These are phyloP conservation scores for Tagetes erecta DNA, from an alignment of 129 eudicot species.

Conservation along the genomic window DNA sequence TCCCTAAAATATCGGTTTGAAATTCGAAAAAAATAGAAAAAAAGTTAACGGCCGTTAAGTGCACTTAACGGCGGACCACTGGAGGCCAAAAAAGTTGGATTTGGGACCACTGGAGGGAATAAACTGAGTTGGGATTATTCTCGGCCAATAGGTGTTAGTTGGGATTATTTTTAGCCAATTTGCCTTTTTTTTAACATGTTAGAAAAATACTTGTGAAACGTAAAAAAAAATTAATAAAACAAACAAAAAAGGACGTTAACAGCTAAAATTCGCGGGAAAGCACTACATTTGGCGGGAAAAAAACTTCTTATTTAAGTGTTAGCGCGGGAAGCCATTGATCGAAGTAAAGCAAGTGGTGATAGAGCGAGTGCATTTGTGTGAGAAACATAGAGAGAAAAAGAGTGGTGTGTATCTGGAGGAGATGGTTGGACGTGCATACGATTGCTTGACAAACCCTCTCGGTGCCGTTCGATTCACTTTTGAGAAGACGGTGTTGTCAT, in stretches of 20 bases:
- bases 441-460: conserved; percentile 77
- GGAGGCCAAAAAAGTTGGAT: too few species aligned
- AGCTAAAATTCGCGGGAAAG: conserved; percentile 40
- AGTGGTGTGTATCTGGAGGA: conserved; percentile 2
- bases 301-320: conserved; percentile 17
- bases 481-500: conserved; percentile 60
- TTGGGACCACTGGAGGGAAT: too few species aligned
- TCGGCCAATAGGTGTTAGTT: too few species aligned
- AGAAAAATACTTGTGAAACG: too few species aligned
- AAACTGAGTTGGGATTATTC: too few species aligned
- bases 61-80: too few species aligned
- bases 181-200: too few species aligned
- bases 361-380: not conserved
- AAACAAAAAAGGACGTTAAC: not conserved
- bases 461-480: conserved; percentile 88
- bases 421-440: conserved; percentile 83
- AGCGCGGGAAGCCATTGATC: conserved; percentile 38
- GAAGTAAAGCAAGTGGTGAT: not conserved
- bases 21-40: too few species aligned
- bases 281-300: conserved; percentile 47
- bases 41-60: too few species aligned
- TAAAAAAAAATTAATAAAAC: too few species aligned
- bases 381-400: conserved; percentile 2
- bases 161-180: too few species aligned
- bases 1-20: too few species aligned